Base-by-base conservation (phyloP, 306 rosid genomes). In the Lathyrus aphaca region DNA sequence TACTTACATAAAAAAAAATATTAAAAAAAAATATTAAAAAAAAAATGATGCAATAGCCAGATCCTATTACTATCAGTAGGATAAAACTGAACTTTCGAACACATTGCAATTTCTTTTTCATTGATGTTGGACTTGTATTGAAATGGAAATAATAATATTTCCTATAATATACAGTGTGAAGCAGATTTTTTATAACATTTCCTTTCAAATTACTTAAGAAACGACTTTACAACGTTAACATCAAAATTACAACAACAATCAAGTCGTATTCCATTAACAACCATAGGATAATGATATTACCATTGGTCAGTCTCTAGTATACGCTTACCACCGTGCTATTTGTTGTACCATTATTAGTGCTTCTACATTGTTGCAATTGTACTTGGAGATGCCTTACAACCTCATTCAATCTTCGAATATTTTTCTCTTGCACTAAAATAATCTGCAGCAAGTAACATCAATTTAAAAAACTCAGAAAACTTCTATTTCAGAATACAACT, bases 391-490 rank as follows among this genome's bases (percentile, higher is more conserved):
- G 80, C 38, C 78, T 82, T 40, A 86, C 92, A 66, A 83, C 85
- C 59, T 81, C 90, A 57, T 84, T 84, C 7, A 91, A 85, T 73
- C 86, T 79, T 45, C 78, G 82, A 51, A 88, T 88, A 82, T 76
- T 86, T 79, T 81, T 81, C 65, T 91, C 97, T 88, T 91, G 97
- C 30, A 85, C 79, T 64, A 88, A 78, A 53, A 91, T 86, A 55
- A 91, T 84, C 92, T 91, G 75, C 74, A 40, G 44, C n/a, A 73
- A 73, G 37, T 42, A 64, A 58, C 73, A 58, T 17, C 45, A 42
- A 9, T 77, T 35, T 15, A 66, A 55, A 55, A 4, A 45, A 10
- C 5, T 53, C 54, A 43, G 63, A 19, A 13, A 51, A 35, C 39
- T 21, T 21, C 23, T 21, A 21, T 21, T 21, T 21, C 1, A 21